phyloP scores from a whole-genome alignment of 352 stramenopile species.

The Poterioochromonas sp. region DNA sequence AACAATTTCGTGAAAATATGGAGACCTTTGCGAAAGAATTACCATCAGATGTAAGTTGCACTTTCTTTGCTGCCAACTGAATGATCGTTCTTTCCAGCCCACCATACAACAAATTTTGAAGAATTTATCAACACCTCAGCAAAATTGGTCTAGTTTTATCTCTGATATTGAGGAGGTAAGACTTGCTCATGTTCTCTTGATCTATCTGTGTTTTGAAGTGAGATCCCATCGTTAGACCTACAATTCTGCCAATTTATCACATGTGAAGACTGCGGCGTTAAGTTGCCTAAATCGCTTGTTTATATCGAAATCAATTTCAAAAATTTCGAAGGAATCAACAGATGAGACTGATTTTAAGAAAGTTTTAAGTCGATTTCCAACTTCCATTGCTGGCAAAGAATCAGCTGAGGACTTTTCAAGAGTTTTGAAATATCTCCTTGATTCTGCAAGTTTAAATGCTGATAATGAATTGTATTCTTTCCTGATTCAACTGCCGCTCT shows the following conservation, averaged over 20 bases:
- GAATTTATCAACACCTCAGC: background rate
- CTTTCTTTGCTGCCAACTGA: no score
- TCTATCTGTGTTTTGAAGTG: background rate
- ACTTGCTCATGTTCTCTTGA: background rate
- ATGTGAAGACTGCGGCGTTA: background rate
- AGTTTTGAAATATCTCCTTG: no score
- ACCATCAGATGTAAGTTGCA: no score
- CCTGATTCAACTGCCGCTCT: no score
- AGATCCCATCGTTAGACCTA: background rate
- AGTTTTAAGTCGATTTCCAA: background rate
- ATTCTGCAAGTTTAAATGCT: no score
- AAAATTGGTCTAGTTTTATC: slow-evolving; percentile 1
- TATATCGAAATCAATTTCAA: background rate
- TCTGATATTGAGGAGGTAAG: slow-evolving; percentile 1
- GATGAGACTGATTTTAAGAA: background rate
- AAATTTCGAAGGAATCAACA: background rate
- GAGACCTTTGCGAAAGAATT: no score
- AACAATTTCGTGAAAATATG: background rate
- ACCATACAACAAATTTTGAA: background rate
- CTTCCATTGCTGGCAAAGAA: no score
- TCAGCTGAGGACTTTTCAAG: no score
- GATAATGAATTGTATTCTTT: no score
- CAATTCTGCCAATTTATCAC: background rate
- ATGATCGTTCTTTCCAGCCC: background rate
- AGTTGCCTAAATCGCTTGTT: background rate